Evolutionary conservation across 2,329 filamentous ascomycete species (phyloP), one percentile per base, ranked within the genome.

Genomic region (Fusarium succisae): DNA sequence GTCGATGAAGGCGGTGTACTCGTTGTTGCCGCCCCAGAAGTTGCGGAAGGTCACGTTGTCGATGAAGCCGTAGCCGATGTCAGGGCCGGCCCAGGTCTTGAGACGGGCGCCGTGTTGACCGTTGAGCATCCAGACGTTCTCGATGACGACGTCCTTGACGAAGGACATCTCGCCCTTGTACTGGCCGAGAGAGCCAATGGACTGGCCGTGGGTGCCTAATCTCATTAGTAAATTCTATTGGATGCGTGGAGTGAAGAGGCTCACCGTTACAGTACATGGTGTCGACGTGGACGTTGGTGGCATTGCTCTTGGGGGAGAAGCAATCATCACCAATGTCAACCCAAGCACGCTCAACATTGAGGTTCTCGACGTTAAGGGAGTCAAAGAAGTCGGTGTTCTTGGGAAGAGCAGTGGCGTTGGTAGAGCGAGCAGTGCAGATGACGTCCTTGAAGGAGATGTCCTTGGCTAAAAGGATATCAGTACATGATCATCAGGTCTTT

Each of bases 361-460:
- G 51, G 20, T 55, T 66, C 28, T 77, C 73, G 6, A 77, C 59
- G 35, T 77, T 77, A 35, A 77, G 14, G 0, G 76, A 76, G 45
- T 77, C 73, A 18, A 77, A 76, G 11, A 77, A 77, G n/a, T 78
- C 76, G 2, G 74, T 78, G 60, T 78, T 77, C 68, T 76, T 77
- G 22, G 76, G 76, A 4, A 71, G 61, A 32, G 70, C 64, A 4
- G 73, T 77, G 6, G 70, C 68, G 41, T 77, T 77, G 54, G 65
- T 77, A 15, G 75, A 77, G n/a, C 71, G 58, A 20, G 75, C 75
- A 22, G 75, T 77, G 66, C 74, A 77, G 32, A 78, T 60, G 10
- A 78, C 75, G 26, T 78, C 76, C 30, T 62, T 72, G 37, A 74
- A 78, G 3, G 74, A 62, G 55, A 78, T 68, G 18, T 78, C 67